Evolutionary conservation across 2,329 filamentous ascomycete species (phyloP), one percentile per base, ranked within the genome.

Genomic region (Colletotrichum falcatum): DNA sequence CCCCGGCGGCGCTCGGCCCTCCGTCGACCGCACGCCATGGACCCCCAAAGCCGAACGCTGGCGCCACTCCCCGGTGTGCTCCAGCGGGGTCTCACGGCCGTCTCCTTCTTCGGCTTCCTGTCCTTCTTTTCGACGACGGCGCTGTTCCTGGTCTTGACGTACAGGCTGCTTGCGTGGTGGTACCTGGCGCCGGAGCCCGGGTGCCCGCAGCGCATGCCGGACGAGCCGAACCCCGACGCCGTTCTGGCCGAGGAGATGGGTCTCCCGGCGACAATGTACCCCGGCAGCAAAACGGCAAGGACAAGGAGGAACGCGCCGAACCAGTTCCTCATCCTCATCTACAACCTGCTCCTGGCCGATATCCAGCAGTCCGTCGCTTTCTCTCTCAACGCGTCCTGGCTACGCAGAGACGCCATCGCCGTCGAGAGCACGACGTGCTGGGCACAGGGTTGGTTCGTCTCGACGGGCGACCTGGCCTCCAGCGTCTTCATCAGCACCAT

Each of bases 301-400:
- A 49, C 56, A 35, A 70, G 49, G 23, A 54, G 46, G n/a, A 39
- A 61, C 26, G 58, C 71, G 81, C 69, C 69, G 1, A 89, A 89
- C 72, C 88, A 90, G 77, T 89, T 89, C 74, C 80, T 90, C 26
- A 80, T 90, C 5, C 80, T 90, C 7, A 86, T 90, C 66, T 86
- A 88, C 78, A 90, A 90, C 76, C 83, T 90, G 5, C 78, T 90
- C 5, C 78, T 88, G 61, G 88, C 88, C 46, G 88, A 90, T 74
- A 82, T 89, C 14, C 86, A 89, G 74, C 88, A 90, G 76, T 81
- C 86, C 8, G 74, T 85, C 5, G 84, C 87, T 1, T 90, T 90
- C 75, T 72, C 89, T 33, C 80, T 90, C 60, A 89, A 87, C 70
- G 83, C 84, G 46, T 81, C 85, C 59, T 88, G 87, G 82, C 78